A percentile compares a stretch with the other conserved stretches of the same genome.
Conservation (phyloP, 1,284 basidiomycete species). For the Rhodofomes roseus region DNA sequence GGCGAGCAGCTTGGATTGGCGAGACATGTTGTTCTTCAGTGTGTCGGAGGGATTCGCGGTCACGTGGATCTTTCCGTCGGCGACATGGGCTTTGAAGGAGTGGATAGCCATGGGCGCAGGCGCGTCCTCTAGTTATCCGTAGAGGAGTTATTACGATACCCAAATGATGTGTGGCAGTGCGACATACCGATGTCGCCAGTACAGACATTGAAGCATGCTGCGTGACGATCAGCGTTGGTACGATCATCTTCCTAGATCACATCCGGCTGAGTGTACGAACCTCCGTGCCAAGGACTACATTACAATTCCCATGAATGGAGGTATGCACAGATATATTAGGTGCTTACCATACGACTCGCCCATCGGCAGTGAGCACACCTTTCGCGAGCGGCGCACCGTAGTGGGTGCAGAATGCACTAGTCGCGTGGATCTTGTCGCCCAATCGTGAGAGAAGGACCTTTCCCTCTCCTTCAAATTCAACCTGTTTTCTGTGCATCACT, state of each 20-base stretch:
- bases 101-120: conserved; percentile 86
- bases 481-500: conserved; percentile 61
- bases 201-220: conserved; percentile 87
- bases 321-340: background rate
- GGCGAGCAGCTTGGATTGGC: conserved; percentile 51
- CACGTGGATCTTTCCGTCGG: conserved; percentile 79
- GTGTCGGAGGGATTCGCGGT: conserved; percentile 70
- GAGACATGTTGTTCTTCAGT: conserved; percentile 65
- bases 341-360: conserved; percentile 73
- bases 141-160: no score
- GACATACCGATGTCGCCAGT: conserved; percentile 68
- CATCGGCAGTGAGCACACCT: conserved; percentile 79
- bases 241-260: background rate
- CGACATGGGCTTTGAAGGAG: conserved; percentile 71
- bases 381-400: conserved; percentile 84
- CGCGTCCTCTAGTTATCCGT: conserved; percentile 66
- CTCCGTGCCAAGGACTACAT: conserved; percentile 86
- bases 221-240: background rate
- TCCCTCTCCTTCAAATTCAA: conserved; percentile 72
- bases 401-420: conserved; percentile 86
- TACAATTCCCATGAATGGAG: background rate
- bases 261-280: conserved; percentile 33
- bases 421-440: conserved; percentile 73
- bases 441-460: conserved; percentile 81
- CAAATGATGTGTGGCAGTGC: conserved; percentile 8